Evolutionary conservation across 1,284 basidiomycete genomes (phyloP).

Genomic region (Cryptococcus maquisensis): DNA sequence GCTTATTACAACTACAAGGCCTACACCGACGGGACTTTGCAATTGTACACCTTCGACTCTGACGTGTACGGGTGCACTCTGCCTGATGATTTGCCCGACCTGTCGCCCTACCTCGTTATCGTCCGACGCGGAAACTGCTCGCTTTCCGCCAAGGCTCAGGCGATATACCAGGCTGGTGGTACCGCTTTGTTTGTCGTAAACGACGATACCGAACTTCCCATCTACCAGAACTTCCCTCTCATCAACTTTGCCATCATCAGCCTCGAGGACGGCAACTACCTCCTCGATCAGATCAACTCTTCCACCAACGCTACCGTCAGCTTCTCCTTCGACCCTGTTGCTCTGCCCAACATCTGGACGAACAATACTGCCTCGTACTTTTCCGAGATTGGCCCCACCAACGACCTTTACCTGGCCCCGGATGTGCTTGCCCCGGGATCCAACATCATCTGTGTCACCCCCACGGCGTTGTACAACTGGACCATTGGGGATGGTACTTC

Average conservation of each 20-base stretch:
- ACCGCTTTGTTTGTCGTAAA: constrained; percentile 31
- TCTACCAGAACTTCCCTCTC: constrained; percentile 28
- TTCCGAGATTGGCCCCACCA: constrained; percentile 58
- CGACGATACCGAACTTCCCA: constrained; percentile 11
- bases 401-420: constrained; percentile 59
- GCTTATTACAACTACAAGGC: constrained; percentile 33
- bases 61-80: constrained; percentile 42
- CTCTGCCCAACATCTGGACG: constrained; percentile 48
- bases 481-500: constrained; percentile 52
- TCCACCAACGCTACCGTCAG: constrained; percentile 49
- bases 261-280: constrained; percentile 44
- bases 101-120: constrained; percentile 34
- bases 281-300: constrained; percentile 51
- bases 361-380: constrained; percentile 61
- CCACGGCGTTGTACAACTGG: constrained; percentile 28
- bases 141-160: constrained; percentile 20
- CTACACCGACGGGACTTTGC: constrained; percentile 26
- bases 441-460: constrained; percentile 41
- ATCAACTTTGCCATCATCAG: constrained; percentile 33
- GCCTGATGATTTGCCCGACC: constrained; percentile 28
- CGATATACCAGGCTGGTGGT: constrained; percentile 23
- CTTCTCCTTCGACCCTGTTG: constrained; percentile 54
- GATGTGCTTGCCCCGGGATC: constrained; percentile 60
- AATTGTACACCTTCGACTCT: constrained; percentile 28
- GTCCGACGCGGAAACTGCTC: constrained; percentile 39